These are phyloP conservation scores for Metschnikowia aberdeeniae DNA, from an alignment of 805 yeast genomes.

Conservation along the genomic window DNA sequence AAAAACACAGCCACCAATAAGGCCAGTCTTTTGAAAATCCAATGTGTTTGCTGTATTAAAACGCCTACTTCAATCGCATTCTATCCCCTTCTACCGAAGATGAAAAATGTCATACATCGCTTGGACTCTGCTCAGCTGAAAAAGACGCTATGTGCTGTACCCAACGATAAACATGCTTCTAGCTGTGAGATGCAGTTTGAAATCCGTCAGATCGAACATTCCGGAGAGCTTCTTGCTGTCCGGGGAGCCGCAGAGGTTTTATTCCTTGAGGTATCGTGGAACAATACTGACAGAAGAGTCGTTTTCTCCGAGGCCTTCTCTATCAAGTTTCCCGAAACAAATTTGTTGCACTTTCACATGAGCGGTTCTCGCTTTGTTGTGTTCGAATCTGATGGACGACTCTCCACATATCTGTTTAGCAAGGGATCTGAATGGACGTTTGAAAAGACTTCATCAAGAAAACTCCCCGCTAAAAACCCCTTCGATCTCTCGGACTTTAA, in stretches of 20 bases:
- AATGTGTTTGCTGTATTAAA: slow-evolving; percentile 11
- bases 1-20: slow-evolving; percentile 4
- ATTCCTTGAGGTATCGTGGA: slow-evolving; percentile 11
- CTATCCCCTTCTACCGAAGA: slow-evolving; percentile 13
- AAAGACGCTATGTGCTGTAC: slow-evolving; percentile 7
- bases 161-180: neutral
- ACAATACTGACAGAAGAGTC: slow-evolving; percentile 7
- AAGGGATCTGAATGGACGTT: slow-evolving; percentile 6
- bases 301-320: slow-evolving; percentile 4
- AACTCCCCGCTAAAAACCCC: slow-evolving; percentile 7
- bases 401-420: slow-evolving; percentile 3
- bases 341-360: slow-evolving; percentile 6
- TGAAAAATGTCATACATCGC: slow-evolving; percentile 7
- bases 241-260: slow-evolving; percentile 9
- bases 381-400: slow-evolving; percentile 4
- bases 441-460: neutral
- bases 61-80: slow-evolving; percentile 6
- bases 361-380: slow-evolving; percentile 5
- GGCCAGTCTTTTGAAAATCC: slow-evolving; percentile 3
- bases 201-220: slow-evolving; percentile 10
- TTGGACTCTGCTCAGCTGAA: slow-evolving; percentile 1
- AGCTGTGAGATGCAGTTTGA: slow-evolving; percentile 7
- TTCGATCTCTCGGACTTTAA: slow-evolving; percentile 11
- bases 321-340: neutral
- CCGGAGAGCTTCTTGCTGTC: slow-evolving; percentile 9